Conservation (phyloP, 805 yeast genomes). For the Candida arabinofermentans region DNA sequence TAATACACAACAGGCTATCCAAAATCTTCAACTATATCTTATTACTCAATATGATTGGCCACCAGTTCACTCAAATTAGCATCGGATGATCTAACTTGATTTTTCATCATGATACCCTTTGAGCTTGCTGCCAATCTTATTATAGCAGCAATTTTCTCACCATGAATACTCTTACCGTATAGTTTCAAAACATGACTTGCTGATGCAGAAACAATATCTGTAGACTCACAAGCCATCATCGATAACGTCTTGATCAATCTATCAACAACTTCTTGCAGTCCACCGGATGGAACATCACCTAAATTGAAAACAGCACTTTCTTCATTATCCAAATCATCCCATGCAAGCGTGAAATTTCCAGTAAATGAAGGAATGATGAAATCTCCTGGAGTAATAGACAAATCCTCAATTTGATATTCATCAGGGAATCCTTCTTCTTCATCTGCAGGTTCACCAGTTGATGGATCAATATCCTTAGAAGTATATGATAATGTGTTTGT, state of each 20-base stretch:
- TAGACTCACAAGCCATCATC: slow-evolving; percentile 70
- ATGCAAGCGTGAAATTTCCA: slow-evolving; percentile 67
- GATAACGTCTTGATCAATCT: slow-evolving; percentile 51
- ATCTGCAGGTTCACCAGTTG: slow-evolving; percentile 60
- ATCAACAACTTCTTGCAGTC: slow-evolving; percentile 53
- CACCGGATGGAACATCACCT: slow-evolving; percentile 35
- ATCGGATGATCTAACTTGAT: slow-evolving; percentile 55
- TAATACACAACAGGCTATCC: background rate
- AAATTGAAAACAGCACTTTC: slow-evolving; percentile 65
- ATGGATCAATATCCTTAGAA: slow-evolving; percentile 74
- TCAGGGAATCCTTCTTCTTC: slow-evolving; percentile 86
- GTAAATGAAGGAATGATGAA: slow-evolving; percentile 73
- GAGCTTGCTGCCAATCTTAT: slow-evolving; percentile 48
- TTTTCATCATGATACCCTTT: slow-evolving; percentile 48
- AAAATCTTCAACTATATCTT: background rate
- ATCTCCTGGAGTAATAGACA: slow-evolving; percentile 75
- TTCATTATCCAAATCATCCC: slow-evolving; percentile 69
- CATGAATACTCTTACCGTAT: slow-evolving; percentile 70
- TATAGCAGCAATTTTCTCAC: slow-evolving; percentile 47
- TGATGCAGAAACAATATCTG: slow-evolving; percentile 57
- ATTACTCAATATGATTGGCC: slow-evolving; percentile 42
- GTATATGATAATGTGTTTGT: slow-evolving; percentile 68
- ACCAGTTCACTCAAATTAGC: slow-evolving; percentile 47
- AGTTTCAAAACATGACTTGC: slow-evolving; percentile 71
- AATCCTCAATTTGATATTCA: slow-evolving; percentile 85